Conservation (phyloP, 2,329 filamentous ascomycete species). For the Neoscytalidium dimidiatum region DNA sequence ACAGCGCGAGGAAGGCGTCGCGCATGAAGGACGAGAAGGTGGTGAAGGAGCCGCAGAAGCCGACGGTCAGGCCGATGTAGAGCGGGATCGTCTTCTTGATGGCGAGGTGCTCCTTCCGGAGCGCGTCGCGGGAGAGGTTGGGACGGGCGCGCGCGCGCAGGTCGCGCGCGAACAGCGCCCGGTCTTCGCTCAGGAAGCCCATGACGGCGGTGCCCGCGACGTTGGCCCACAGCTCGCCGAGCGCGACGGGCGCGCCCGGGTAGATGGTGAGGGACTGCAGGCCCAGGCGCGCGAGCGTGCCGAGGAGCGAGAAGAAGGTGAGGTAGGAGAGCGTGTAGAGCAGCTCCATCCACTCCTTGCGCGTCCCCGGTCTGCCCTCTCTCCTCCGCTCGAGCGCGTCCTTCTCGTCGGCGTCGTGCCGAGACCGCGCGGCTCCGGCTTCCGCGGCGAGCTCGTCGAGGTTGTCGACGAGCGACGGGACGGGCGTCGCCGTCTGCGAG, state of each 20-base stretch:
- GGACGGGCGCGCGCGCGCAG: slow-evolving; percentile 35
- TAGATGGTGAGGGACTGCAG: slow-evolving; percentile 79
- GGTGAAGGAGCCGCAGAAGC: slow-evolving; percentile 87
- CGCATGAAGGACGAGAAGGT: slow-evolving; percentile 86
- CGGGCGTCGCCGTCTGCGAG: too few species aligned
- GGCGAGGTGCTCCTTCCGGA: slow-evolving; percentile 39
- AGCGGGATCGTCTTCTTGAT: slow-evolving; percentile 84
- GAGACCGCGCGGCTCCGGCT: neutral
- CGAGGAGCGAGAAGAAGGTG: slow-evolving; percentile 80
- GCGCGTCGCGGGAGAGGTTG: neutral
- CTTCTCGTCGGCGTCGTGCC: neutral
- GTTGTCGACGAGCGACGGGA: too few species aligned
- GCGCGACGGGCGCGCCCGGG: slow-evolving; percentile 69
- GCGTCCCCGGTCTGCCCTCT: neutral
- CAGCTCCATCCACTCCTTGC: neutral
- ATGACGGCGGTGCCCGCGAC: slow-evolving; percentile 78
- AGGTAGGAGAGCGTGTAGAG: slow-evolving; percentile 75
- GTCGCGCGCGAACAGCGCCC: slow-evolving; percentile 61
- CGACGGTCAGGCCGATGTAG: slow-evolving; percentile 83
- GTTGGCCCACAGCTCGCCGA: slow-evolving; percentile 83
- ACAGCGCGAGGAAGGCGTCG: slow-evolving; percentile 74
- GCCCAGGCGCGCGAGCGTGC: slow-evolving; percentile 80
- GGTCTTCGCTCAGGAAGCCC: slow-evolving; percentile 82
- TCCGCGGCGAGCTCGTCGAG: neutral
- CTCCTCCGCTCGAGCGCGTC: neutral